Base-by-base conservation (phyloP, 805 yeast genomes). In the Starmerella gropengiesseri region DNA sequence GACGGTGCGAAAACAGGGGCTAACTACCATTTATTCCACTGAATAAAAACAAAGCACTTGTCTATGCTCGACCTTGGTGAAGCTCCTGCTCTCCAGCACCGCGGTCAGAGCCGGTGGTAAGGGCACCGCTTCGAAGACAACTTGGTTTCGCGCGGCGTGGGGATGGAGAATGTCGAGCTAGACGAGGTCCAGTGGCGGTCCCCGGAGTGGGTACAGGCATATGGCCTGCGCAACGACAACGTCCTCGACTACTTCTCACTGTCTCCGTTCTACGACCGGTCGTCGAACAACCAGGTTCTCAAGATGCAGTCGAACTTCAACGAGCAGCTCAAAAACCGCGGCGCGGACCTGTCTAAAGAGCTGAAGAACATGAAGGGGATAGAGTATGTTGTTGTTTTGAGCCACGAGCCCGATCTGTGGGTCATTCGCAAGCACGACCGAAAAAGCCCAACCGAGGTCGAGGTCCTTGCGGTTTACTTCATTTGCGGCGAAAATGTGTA, bases 141-240 rank as follows among this genome's bases (percentile, higher is more conserved):
- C 23, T 17, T 7, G 26, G 8, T n/a, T 20, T 25, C 35, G 8
- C 25, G 26, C 26, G n/a, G 18, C 18, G 17, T 11, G 35, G 7
- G 6, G 14, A 50, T 50, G 54, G 49, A 48, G 20, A 41, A 44
- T 20, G 52, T 54, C 22, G 54, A 51, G 23, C 66, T 87, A 21
- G 96, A 87, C 57, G 96, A 89, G 55, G 70, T 91, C 31, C 97
- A 87, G 60, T 91, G 98, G 98, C 75, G 87, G 51, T 80, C 91
- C 3, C 97, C 98, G 1, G 98, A 91, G 61, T 91, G 95, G 93
- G 85, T 91, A 50, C 94, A 86, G 58, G 74, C 78, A 41, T 78
- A 77, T 59, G 96, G 66, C 5, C 71, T 91, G 19, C 71, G 86
- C 34, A 81, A 94, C 0, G 94, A 78, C 41, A 91, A 87, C 57